These are phyloP conservation scores for Aspergillus texensis DNA, from an alignment of 2,329 filamentous ascomycete species.

Conservation along the genomic window DNA sequence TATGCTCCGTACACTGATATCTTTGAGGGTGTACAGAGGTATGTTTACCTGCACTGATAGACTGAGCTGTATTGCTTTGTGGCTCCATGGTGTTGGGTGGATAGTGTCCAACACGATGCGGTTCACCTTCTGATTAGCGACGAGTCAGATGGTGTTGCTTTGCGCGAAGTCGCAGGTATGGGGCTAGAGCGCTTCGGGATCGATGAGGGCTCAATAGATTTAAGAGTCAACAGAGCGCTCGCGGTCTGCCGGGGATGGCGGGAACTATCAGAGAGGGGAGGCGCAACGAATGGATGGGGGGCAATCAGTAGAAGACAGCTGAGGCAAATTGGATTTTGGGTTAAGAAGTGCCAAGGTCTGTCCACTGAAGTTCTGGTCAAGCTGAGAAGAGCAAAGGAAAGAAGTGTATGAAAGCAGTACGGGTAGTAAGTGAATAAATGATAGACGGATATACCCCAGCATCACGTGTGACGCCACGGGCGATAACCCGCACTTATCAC, in stretches of 20 bases:
- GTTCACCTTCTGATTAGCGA: too few species aligned
- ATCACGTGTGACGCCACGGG: slow-evolving; percentile 2
- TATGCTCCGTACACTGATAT: not conserved
- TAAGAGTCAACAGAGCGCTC: not conserved
- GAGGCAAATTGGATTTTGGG: not conserved
- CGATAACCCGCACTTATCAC: slow-evolving; percentile 3
- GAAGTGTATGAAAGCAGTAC: not conserved
- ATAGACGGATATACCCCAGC: not conserved
- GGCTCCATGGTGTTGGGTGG: slow-evolving; percentile 24
- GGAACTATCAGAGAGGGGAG: not conserved
- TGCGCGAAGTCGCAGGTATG: not conserved
- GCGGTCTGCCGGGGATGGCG: not conserved
- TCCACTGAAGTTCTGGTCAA: not conserved
- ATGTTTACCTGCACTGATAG: slow-evolving; percentile 39
- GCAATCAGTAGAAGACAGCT: not conserved
- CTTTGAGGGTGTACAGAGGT: not conserved
- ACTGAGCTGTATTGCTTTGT: slow-evolving; percentile 25
- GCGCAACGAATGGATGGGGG: not conserved
- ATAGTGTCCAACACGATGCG: not conserved
- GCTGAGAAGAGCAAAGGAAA: not conserved
- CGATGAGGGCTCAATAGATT: not conserved
- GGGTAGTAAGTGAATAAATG: not conserved
- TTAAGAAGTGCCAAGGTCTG: not conserved
- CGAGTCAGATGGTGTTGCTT: not conserved
- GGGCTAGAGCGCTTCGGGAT: not conserved